These are phyloP conservation scores for Clavulina sp. DNA, from an alignment of 768 basidiomycete species.

Conservation along the genomic window DNA sequence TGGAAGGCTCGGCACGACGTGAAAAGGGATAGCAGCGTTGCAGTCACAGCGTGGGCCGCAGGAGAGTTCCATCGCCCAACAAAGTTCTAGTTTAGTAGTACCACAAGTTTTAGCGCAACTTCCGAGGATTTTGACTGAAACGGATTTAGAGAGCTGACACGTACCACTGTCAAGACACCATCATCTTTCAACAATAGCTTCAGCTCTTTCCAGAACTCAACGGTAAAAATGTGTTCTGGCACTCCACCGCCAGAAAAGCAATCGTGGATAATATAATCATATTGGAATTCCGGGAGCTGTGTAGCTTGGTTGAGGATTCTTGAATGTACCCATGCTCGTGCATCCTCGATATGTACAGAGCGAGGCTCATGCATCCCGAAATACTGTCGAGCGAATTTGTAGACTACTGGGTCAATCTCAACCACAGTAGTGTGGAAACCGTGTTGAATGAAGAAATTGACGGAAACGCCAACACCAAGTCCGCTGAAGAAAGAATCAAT, in stretches of 20 bases:
- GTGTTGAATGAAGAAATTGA: slow-evolving; percentile 53
- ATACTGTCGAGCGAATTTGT: slow-evolving; percentile 57
- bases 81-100: slow-evolving; percentile 54
- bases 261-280: slow-evolving; percentile 54
- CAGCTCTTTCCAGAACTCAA: slow-evolving; percentile 67
- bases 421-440: slow-evolving; percentile 59
- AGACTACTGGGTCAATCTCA: slow-evolving; percentile 89
- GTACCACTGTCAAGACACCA: slow-evolving; percentile 67
- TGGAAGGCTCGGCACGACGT: slow-evolving; percentile 68
- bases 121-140: not conserved
- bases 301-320: slow-evolving; percentile 20
- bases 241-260: slow-evolving; percentile 92
- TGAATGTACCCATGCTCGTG: slow-evolving; percentile 43
- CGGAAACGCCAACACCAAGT: slow-evolving; percentile 70
- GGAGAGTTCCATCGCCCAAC: slow-evolving; percentile 51
- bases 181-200: slow-evolving; percentile 44
- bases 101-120: not conserved
- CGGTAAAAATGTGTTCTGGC: slow-evolving; percentile 66
- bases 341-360: slow-evolving; percentile 62
- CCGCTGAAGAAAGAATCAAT: slow-evolving; percentile 35
- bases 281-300: slow-evolving; percentile 3
- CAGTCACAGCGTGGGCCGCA: slow-evolving; percentile 45
- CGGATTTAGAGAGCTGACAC: slow-evolving; percentile 15
- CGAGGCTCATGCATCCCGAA: slow-evolving; percentile 56
- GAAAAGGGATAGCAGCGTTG: slow-evolving; percentile 57